Conservation (phyloP, 768 basidiomycete species). For the Heimioporus sp. region DNA sequence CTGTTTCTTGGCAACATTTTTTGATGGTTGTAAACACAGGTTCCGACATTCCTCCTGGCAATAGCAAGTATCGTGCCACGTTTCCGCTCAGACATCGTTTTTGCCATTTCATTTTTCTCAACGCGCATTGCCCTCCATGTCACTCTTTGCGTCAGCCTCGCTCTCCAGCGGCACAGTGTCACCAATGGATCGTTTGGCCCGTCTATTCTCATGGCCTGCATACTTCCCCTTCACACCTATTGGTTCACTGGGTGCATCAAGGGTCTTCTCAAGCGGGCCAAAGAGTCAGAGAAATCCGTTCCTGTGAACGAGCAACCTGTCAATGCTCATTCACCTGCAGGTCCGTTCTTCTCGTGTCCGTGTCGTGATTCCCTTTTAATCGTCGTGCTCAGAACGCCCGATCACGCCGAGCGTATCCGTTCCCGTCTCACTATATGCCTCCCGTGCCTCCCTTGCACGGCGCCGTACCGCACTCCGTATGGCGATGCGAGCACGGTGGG, state of each 20-base stretch:
- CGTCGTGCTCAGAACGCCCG: constrained; percentile 10
- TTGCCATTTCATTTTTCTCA: constrained; percentile 48
- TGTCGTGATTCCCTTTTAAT: background rate
- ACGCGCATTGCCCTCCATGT: constrained; percentile 50
- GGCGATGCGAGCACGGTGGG: constrained; percentile 28
- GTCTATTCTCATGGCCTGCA: constrained; percentile 34
- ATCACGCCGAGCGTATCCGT: constrained; percentile 6
- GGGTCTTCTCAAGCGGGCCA: constrained; percentile 41
- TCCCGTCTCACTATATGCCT: constrained; percentile 4
- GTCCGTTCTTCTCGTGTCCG: constrained; percentile 2
- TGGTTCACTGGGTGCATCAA: constrained; percentile 54
- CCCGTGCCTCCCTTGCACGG: constrained; percentile 24
- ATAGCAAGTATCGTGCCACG: constrained; percentile 42
- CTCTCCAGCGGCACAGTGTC: constrained; percentile 27
- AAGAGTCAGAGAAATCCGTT: background rate
- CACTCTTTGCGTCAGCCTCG: constrained; percentile 32
- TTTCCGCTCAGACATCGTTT: constrained; percentile 47
- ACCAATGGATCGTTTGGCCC: constrained; percentile 40
- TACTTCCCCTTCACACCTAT: constrained; percentile 48
- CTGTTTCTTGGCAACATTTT: background rate
- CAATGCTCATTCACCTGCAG: background rate
- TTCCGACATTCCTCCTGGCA: constrained; percentile 55
- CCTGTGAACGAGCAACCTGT: constrained; percentile 2
- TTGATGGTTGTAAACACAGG: constrained; percentile 21
- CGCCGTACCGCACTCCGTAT: constrained; percentile 28